These are phyloP conservation scores for Yamadazyma atlantica DNA, from an alignment of 1,139 yeast genomes.

Conservation along the genomic window DNA sequence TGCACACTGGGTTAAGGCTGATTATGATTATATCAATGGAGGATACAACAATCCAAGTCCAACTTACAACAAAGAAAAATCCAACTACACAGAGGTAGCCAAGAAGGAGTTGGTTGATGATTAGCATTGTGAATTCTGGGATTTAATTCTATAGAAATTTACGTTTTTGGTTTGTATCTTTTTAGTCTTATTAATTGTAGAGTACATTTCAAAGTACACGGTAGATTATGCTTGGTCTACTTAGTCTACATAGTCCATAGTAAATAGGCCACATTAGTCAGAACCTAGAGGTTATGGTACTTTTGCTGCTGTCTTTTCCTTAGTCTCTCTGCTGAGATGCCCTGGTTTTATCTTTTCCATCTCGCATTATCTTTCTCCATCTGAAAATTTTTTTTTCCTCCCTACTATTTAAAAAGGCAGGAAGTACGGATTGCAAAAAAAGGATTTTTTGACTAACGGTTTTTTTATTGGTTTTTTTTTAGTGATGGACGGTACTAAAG, in stretches of 20 bases:
- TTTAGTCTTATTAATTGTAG: too few species aligned
- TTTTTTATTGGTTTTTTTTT: not conserved
- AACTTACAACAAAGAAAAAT: conserved; percentile 20
- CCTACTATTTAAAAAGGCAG: not conserved
- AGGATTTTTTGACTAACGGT: too few species aligned
- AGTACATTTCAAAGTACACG: too few species aligned
- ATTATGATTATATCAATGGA: conserved; percentile 41
- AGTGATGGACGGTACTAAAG: not conserved
- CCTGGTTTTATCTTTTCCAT: conserved; percentile 1
- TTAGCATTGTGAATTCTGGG: too few species aligned
- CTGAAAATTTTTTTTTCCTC: conserved; percentile 1
- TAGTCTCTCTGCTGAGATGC: too few species aligned
- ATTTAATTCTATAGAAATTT: too few species aligned
- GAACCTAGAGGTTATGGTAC: too few species aligned
- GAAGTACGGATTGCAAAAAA: not conserved
- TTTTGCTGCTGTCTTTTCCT: too few species aligned
- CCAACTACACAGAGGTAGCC: conserved; percentile 13
- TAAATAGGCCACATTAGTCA: too few species aligned
- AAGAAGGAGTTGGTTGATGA: conserved; percentile 12
- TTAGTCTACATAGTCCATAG: too few species aligned
- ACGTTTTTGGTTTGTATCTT: too few species aligned
- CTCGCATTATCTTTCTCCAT: conserved; percentile 4
- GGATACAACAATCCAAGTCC: conserved; percentile 51
- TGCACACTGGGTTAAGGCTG: conserved; percentile 46
- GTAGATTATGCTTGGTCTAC: too few species aligned